Base-by-base conservation (phyloP, 768 basidiomycete genomes). In the Lactarius deliciosus region DNA sequence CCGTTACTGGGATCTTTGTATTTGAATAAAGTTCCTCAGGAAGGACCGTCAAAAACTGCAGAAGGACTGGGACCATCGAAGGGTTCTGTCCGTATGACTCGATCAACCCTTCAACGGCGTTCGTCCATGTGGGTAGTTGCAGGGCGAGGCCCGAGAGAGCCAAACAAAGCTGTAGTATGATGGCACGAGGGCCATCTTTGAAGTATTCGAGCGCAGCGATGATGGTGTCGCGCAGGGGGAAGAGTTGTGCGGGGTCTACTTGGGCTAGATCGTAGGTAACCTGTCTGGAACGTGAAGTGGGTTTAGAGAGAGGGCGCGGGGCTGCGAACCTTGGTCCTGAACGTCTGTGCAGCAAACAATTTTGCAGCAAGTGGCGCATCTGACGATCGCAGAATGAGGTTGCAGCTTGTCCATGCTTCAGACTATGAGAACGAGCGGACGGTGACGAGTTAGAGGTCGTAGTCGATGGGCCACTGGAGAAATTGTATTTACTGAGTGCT, bases 401-500 rank as follows among this genome's bases (percentile, higher is more conserved):
- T 96, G 78, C 94, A 97, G 60, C 92, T 92, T 72, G 88, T 84
- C 97, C 97, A 99, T 72, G 97, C 96, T 78, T 97, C 94, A 77
- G 87, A 84, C 97, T 99, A 85, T 79, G 81, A 82, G 82, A 85
- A 81, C 75, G 77, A 78, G 81, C 79, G 80, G 79, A 80, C 79
- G 81, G 80, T 68, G 80, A 79, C 78, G 81, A 76, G 86, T 90
- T 82, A 90, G 88, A 88, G 81, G 82, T 77, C 81, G 72, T 67
- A 78, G 83, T 81, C 73, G 75, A 71, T 71, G 75, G 75, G 74
- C 86, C 84, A 85, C 78, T 86, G 83, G 85, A 82, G 86, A 87
- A 86, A 86, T 79, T 81, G 81, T 82, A 91, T 87, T 90, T 88
- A 98, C 96, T 82, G 94, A 96, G 83, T 98, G 96, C 81, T 99